Percentiles rank a stretch among this genome's conserved stretches.
Evolutionary conservation across 1,284 basidiomycete genomes (phyloP).

Genomic region (Tetrapyrgos nigripes): DNA sequence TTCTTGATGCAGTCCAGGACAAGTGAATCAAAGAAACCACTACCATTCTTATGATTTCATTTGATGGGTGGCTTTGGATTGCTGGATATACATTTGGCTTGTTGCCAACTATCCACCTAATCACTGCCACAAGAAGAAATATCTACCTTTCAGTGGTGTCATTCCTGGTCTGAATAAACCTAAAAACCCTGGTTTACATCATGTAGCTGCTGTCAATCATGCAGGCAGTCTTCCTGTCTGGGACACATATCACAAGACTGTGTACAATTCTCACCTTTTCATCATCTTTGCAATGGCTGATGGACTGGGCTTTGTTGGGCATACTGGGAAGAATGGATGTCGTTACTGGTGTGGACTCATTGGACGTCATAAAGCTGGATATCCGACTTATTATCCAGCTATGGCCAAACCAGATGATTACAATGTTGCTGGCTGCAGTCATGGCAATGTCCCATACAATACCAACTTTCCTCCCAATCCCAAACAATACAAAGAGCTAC

Average conservation of each 20-base stretch:
- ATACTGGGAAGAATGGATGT: slow-evolving; percentile 39
- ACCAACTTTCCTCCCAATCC: neutral
- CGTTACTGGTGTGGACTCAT: slow-evolving; percentile 16
- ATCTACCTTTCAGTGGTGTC: slow-evolving; percentile 31
- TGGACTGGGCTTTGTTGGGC: slow-evolving; percentile 38
- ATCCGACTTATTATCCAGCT: too few relatives aligned
- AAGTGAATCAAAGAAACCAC: slow-evolving; percentile 14
- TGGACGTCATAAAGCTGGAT: slow-evolving; percentile 13
- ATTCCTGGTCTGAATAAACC: slow-evolving; percentile 39
- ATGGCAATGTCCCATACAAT: neutral
- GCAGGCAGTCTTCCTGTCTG: slow-evolving; percentile 21
- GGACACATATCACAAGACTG: neutral
- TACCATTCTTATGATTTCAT: slow-evolving; percentile 21
- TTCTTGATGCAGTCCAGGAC: slow-evolving; percentile 12
- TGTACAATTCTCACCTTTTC: neutral
- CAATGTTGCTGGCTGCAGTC: neutral
- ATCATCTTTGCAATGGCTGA: slow-evolving; percentile 34
- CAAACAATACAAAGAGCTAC: neutral
- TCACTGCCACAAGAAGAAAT: slow-evolving; percentile 26
- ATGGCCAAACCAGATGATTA: neutral
- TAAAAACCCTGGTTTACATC: slow-evolving; percentile 28
- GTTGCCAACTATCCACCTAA: slow-evolving; percentile 25
- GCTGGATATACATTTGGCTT: slow-evolving; percentile 30
- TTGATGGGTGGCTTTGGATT: slow-evolving; percentile 28
- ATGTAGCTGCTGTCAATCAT: slow-evolving; percentile 30